A percentile compares a stretch with the other conserved stretches of the same genome.
These are phyloP conservation scores for Cryptosporidium baileyi DNA, from an alignment of 169 alveolate species.

Conservation along the genomic window DNA sequence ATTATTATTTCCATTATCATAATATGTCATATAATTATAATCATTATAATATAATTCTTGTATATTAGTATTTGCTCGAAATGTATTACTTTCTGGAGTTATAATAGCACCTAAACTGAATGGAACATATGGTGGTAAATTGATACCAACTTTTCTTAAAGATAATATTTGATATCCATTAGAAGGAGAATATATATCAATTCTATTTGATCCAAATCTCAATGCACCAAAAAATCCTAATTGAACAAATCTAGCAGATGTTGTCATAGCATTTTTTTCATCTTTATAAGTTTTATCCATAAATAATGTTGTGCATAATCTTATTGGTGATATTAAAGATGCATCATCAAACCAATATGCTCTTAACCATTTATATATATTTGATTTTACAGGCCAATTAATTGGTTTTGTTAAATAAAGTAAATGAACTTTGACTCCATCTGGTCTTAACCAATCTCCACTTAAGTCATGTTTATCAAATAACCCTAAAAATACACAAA, in stretches of 20 bases:
- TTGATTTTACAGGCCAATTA: conserved; percentile 71
- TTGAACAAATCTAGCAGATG: conserved; percentile 76
- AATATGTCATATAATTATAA: background rate
- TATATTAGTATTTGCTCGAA: conserved; percentile 9
- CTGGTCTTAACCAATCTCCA: conserved; percentile 77
- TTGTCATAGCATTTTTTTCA: conserved; percentile 71
- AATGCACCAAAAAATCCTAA: conserved; percentile 76
- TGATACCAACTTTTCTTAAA: conserved; percentile 61
- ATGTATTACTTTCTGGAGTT: conserved; percentile 40
- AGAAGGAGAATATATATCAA: conserved; percentile 75
- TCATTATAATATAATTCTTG: background rate
- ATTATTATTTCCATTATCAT: background rate
- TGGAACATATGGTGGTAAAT: conserved; percentile 69
- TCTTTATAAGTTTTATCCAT: conserved; percentile 73
- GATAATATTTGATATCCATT: conserved; percentile 71
- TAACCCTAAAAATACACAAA: conserved; percentile 17
- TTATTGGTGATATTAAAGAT: conserved; percentile 70
- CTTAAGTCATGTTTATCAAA: conserved; percentile 70
- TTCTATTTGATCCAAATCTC: conserved; percentile 76
- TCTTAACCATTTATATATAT: conserved; percentile 67
- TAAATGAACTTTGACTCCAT: conserved; percentile 72
- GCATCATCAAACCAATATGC: conserved; percentile 78
- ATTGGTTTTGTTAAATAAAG: conserved; percentile 46
- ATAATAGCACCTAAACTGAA: conserved; percentile 56
- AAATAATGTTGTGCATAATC: conserved; percentile 73